Base-by-base conservation (phyloP, 176 grass and related monocot genomes). In the Hsuehochloa calcarea region DNA sequence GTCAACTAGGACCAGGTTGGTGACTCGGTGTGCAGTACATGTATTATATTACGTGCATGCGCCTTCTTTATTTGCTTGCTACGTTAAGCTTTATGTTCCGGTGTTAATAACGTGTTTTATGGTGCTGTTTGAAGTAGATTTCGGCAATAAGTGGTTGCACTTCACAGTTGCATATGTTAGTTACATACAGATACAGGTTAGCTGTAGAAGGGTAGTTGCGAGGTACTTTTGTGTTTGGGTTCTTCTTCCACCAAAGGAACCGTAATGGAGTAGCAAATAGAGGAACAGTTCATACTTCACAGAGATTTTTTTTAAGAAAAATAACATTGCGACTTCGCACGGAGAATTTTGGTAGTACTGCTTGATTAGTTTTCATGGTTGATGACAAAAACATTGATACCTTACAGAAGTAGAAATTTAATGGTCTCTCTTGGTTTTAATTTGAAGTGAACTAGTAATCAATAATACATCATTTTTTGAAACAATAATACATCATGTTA, bases 1-100 rank as follows among this genome's bases (percentile, higher is more conserved):
- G 70, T 81, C n/a, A 20, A 41, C 59, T 25, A 74, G 88, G 78
- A 87, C 88, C 27, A 95, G 91, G 96, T 98, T 54, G 58, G 88
- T 85, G 14, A 19, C 83, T 51, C 65, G 20, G 5, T 43, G 34
- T 50, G 41, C 43, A 23, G 10, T 70, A 45, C 15, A 71, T 25
- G 27, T 75, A 10, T 46, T 68, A 10, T 56, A 8, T 11, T 37
- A 66, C 65, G 25, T 66, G 55, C 79, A 40, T 60, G 75, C 46
- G 12, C 31, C 47, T 62, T 40, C 35, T 77, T 81, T 44, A 19
- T 90, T 82, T 82, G 35, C 50, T 89, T 80, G 25, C 60, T 27
- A 52, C 65, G 22, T 46, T 20, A 66, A 23, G 38, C 10, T 80
- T 79, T 50, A 50, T 16, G 47, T 22, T 72, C 5, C 12, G 3